These are phyloP conservation scores for Termitomyces sp. DNA, from an alignment of 1,284 basidiomycete species.

Conservation along the genomic window DNA sequence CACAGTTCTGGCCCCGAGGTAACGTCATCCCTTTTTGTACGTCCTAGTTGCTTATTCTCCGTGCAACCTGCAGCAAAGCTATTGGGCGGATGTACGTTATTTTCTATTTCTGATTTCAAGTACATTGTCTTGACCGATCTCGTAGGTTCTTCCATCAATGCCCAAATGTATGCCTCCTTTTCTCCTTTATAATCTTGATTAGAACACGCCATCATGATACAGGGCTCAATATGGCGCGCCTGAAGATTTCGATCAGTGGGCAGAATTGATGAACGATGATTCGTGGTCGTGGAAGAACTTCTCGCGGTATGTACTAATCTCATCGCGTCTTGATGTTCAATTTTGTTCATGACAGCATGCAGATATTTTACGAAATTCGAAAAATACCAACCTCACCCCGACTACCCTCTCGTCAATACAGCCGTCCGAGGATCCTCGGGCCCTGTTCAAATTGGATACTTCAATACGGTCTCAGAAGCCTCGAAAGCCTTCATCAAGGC, in stretches of 20 bases:
- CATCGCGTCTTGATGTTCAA: background rate
- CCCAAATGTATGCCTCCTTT: constrained; percentile 39
- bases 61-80: constrained; percentile 39
- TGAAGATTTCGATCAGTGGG: constrained; percentile 62
- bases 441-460: constrained; percentile 45
- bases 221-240: constrained; percentile 61
- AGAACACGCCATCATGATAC: background rate
- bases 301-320: constrained; percentile 29
- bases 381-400: constrained; percentile 41
- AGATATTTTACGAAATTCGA: constrained; percentile 65
- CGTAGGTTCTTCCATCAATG: constrained; percentile 55
- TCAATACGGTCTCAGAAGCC: constrained; percentile 31
- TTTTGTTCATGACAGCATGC: background rate
- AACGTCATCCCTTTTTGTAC: background rate
- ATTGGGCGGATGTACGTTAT: constrained; percentile 55
- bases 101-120: background rate
- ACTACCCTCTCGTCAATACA: constrained; percentile 43
- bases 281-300: constrained; percentile 56
- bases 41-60: background rate
- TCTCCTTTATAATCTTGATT: constrained; percentile 1
- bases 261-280: constrained; percentile 41
- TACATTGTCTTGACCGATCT: background rate
- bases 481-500: constrained; percentile 44
- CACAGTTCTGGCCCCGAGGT: constrained; percentile 55
- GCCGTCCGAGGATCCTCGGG: constrained; percentile 43